Conservation (phyloP, 1,139 yeast species). For the Taphrina sp. region DNA sequence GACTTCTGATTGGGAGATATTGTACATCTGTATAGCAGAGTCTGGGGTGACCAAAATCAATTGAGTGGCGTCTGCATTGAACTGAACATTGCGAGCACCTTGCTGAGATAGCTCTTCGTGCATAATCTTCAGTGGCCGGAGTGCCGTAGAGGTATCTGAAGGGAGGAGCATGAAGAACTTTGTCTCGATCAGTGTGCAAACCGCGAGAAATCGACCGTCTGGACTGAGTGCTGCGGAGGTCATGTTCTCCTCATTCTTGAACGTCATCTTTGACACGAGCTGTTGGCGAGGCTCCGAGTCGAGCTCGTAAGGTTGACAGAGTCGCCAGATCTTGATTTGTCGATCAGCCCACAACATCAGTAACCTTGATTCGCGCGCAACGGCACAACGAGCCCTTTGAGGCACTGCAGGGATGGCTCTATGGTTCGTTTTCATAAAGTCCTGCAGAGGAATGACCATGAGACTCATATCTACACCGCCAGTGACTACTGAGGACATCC, state of each 20-base stretch:
- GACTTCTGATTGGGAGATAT: slow-evolving; percentile 45
- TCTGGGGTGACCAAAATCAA: slow-evolving; percentile 63
- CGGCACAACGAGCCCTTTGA: slow-evolving; percentile 57
- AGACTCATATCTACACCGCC: slow-evolving; percentile 75
- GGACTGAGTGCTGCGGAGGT: slow-evolving; percentile 66
- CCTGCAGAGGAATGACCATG: slow-evolving; percentile 64
- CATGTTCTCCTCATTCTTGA: slow-evolving; percentile 79
- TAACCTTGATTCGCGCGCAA: slow-evolving; percentile 53
- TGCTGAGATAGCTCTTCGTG: slow-evolving; percentile 47
- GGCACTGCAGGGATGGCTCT: slow-evolving; percentile 64
- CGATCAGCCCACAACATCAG: slow-evolving; percentile 82
- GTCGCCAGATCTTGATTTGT: slow-evolving; percentile 74
- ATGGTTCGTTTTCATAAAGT: slow-evolving; percentile 73
- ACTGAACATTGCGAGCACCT: slow-evolving; percentile 58
- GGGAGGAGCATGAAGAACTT: slow-evolving; percentile 60
- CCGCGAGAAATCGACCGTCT: slow-evolving; percentile 65
- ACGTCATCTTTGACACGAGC: slow-evolving; percentile 56
- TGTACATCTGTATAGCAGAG: slow-evolving; percentile 59
- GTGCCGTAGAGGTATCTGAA: slow-evolving; percentile 6
- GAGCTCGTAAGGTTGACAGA: slow-evolving; percentile 43
- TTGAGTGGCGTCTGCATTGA: slow-evolving; percentile 45
- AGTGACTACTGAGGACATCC: slow-evolving; percentile 40
- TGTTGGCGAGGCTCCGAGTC: slow-evolving; percentile 28
- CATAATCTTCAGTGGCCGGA: slow-evolving; percentile 40
- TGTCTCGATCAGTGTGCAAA: slow-evolving; percentile 66